A percentile compares a stretch with the other conserved stretches of the same genome.
phyloP scores from a whole-genome alignment of 2,329 filamentous ascomycete genomes.

The Pseudofabraea citricarpa region DNA sequence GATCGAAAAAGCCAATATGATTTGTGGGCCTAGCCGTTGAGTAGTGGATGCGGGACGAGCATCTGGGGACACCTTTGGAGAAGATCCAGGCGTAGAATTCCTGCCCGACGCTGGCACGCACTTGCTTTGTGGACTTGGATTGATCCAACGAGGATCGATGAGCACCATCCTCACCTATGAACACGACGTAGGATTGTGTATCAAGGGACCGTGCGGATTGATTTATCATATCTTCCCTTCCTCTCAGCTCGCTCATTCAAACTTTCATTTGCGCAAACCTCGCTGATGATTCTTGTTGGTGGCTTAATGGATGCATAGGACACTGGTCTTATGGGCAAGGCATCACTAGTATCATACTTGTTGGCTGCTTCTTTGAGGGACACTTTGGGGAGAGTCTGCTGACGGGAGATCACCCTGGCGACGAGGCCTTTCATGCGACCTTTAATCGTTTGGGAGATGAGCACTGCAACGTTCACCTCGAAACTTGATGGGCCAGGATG shows the following conservation, averaged over 20 bases:
- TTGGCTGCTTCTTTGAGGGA: neutral
- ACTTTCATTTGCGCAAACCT: constrained; percentile 4
- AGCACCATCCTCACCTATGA: neutral
- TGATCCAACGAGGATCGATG: neutral
- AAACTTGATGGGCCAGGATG: too few relatives aligned
- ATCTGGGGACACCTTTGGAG: constrained; percentile 9
- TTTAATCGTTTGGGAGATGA: constrained; percentile 6
- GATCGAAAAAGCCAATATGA: constrained; percentile 11
- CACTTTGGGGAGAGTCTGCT: constrained; percentile 19
- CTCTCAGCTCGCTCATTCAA: constrained; percentile 2
- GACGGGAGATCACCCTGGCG: constrained; percentile 19
- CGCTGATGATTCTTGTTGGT: constrained; percentile 9
- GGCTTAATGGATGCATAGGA: constrained; percentile 2
- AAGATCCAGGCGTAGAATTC: constrained; percentile 5
- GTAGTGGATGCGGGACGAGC: constrained; percentile 15
- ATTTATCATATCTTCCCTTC: neutral
- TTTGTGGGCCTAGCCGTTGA: constrained; percentile 14
- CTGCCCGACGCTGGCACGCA: constrained; percentile 9
- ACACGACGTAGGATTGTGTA: neutral
- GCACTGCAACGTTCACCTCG: too few relatives aligned
- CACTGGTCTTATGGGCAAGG: constrained; percentile 5
- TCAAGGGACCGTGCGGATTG: neutral
- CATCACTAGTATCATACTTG: neutral
- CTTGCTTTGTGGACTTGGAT: constrained; percentile 4
- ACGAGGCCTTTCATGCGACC: constrained; percentile 8